These are phyloP conservation scores for Verbascum thapsus DNA, from an alignment of 257 asterid genomes.

Conservation along the genomic window DNA sequence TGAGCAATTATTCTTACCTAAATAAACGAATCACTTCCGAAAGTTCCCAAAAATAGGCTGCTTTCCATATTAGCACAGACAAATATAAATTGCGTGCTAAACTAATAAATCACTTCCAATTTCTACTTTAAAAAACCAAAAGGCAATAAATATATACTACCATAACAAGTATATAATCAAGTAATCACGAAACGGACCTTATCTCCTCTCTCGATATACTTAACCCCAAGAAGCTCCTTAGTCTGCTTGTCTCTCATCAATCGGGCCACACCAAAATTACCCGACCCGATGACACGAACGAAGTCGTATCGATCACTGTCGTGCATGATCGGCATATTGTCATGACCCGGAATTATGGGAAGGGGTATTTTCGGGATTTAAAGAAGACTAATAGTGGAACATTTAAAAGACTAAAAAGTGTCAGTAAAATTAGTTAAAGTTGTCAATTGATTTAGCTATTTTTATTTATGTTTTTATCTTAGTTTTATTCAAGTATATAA, in stretches of 20 bases:
- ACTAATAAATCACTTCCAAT: too few species aligned
- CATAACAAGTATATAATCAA: too few species aligned
- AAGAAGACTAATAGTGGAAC: too few species aligned
- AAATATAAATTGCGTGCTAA: constrained; percentile 11
- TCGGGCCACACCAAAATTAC: constrained; percentile 84
- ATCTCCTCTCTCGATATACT: constrained; percentile 86
- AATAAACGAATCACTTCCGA: constrained; percentile 5
- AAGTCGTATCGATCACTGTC: constrained; percentile 86
- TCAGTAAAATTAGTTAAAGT: too few species aligned
- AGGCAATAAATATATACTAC: too few species aligned
- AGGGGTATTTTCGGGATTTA: too few species aligned
- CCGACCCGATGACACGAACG: constrained; percentile 81
- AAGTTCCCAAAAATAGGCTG: constrained; percentile 22
- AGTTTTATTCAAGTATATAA: too few species aligned
- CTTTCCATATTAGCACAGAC: constrained; percentile 39
- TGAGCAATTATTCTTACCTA: constrained; percentile 16
- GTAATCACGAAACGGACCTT: constrained; percentile 51
- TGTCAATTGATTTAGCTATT: too few species aligned
- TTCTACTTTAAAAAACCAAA: too few species aligned
- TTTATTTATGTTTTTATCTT: too few species aligned
- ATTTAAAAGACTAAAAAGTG: too few species aligned
- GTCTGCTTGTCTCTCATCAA: constrained; percentile 84
- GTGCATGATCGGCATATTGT: constrained; percentile 99
- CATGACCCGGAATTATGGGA: too few species aligned
- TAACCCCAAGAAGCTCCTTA: constrained; percentile 76